Conservation (phyloP, 164 flowering plant species). For the Aristolochia californica region DNA sequence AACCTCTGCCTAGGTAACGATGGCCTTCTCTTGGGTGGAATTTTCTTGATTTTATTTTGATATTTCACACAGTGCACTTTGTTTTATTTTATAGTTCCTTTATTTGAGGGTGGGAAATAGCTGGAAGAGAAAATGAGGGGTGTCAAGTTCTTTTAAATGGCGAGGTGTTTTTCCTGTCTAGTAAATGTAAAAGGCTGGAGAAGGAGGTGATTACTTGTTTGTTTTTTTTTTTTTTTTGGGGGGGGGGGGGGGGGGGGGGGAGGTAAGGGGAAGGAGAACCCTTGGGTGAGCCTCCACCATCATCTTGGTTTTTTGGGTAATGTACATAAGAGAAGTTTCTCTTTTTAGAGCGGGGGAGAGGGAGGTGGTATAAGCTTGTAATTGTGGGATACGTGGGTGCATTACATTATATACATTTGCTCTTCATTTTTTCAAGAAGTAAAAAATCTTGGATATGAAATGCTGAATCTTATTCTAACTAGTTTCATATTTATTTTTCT, state of each 20-base stretch:
- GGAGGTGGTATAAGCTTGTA: constrained; percentile 21
- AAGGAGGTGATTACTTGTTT: constrained; percentile 3
- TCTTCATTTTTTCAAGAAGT: constrained; percentile 8
- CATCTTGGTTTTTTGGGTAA: not conserved
- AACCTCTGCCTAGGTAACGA: constrained; percentile 41
- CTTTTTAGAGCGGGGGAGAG: constrained; percentile 5
- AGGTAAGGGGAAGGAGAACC: not conserved
- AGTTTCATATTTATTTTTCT: too few species aligned
- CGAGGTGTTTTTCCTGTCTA: constrained; percentile 12
- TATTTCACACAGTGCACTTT: constrained; percentile 1
- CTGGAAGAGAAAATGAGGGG: constrained; percentile 8
- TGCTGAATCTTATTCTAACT: too few species aligned
- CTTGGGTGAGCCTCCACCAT: not conserved
- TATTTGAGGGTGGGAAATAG: constrained; percentile 13
- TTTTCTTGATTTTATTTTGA: constrained; percentile 7
- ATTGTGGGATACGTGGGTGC: constrained; percentile 15
- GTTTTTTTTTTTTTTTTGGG: too few species aligned
- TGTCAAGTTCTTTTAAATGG: constrained; percentile 10
- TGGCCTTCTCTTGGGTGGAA: not conserved
- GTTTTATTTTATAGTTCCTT: not conserved
- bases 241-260: not conserved
- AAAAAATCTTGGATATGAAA: not conserved
- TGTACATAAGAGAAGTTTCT: constrained; percentile 5
- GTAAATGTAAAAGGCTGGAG: constrained; percentile 30
- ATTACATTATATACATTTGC: constrained; percentile 7